Evolutionary conservation across 495 filamentous ascomycete species (phyloP), one percentile per base, ranked within the genome.

Genomic region (Daldinia bambusicola): DNA sequence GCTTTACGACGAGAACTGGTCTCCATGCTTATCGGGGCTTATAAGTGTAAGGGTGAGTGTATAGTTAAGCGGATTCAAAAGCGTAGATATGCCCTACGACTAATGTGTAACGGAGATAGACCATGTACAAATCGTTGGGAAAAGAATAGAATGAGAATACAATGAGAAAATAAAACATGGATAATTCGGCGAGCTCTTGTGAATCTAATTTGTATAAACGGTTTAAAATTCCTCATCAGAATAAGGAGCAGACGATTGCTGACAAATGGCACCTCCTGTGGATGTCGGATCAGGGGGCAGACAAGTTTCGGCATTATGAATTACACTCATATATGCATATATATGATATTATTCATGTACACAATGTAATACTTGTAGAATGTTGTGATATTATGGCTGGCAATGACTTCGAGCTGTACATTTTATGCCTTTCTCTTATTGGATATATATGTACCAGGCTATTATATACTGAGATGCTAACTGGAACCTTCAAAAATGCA

Each of bases 1-100:
- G 71, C 74, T 70, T 75, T 75, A 31, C 74, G 74, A 20, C 74
- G 70, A 41, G 74, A 75, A 59, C 70, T 75, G 9, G 66, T 75
- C 63, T 75, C 74, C 74, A 75, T 75, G 38, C 10, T 67, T 30
- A 10, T n/a, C 3, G 26, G 26, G 26, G 26, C 26, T 26, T 26
- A 26, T 26, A 1, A 26, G 26, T 26, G 26, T 26, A 26, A 2
- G 10, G 6, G 30, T 0, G 14, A 36, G 40, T 36, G 26, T 31
- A 36, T 16, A 38, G n/a, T n/a, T 20, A 40, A 43, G 26, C 26
- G 32, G 36, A 34, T 22, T 57, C 9, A 22, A 57, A 38, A 0
- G 20, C 20, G 20, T 30, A 8, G 12, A 14, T 38, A 9, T 12
- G 13, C 20, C 40, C 9, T 57, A 26, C 2, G 43, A 48, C 10